Evolutionary conservation across 2,329 filamentous ascomycete species (phyloP).

Genomic region (Elsinoe necatrix): DNA sequence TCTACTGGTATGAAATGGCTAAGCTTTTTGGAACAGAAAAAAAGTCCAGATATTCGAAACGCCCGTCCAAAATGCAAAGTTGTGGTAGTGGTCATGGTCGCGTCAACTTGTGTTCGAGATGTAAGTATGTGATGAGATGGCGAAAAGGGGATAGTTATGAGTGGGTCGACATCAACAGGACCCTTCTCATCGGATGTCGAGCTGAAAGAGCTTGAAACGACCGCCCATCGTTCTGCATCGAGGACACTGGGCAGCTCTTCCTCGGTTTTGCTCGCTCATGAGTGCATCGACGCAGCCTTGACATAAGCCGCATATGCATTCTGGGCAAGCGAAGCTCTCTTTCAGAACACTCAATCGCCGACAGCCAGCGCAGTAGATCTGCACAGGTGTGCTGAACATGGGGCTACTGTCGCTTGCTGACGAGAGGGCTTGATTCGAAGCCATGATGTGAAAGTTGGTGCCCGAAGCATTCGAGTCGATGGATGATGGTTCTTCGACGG

Average conservation of each 20-base stretch:
- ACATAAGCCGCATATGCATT: conserved; percentile 92
- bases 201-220: conserved; percentile 74
- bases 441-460: conserved; percentile 53
- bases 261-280: conserved; percentile 62
- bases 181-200: conserved; percentile 62
- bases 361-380: conserved; percentile 90
- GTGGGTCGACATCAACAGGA: neutral
- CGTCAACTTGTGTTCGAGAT: neutral
- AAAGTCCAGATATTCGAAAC: neutral
- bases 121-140: neutral
- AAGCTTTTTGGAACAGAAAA: neutral
- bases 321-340: conserved; percentile 87
- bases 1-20: neutral
- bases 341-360: conserved; percentile 66
- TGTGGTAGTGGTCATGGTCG: neutral
- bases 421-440: conserved; percentile 38
- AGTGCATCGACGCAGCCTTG: conserved; percentile 76
- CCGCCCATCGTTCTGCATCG: conserved; percentile 63
- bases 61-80: neutral
- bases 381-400: conserved; percentile 43
- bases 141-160: neutral
- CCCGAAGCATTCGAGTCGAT: conserved; percentile 62
- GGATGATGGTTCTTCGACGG: conserved; percentile 62
- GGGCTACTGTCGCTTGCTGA: conserved; percentile 52
- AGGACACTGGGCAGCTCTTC: conserved; percentile 63